phyloP scores from a whole-genome alignment of 805 yeast genomes.

The Kuraishia hungarica region DNA sequence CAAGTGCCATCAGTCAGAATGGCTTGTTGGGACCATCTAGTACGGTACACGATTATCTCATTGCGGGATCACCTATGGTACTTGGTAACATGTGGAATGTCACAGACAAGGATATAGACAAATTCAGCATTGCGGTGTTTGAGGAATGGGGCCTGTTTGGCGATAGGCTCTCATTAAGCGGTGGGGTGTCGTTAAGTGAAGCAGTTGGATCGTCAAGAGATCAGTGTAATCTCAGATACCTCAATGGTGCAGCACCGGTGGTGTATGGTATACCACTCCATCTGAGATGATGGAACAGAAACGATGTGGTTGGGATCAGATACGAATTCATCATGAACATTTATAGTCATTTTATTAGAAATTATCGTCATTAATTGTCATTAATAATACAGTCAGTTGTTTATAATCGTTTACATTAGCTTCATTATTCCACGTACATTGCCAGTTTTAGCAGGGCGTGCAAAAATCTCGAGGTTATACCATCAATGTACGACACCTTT shows the following conservation, averaged over 20 bases:
- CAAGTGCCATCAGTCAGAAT: slow-evolving; percentile 53
- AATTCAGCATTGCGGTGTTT: slow-evolving; percentile 55
- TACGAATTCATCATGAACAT: neutral
- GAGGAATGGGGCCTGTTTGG: slow-evolving; percentile 55
- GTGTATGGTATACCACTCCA: slow-evolving; percentile 77
- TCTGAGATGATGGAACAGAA: slow-evolving; percentile 6
- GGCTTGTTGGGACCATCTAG: slow-evolving; percentile 71
- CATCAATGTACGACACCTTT: neutral
- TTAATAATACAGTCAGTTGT: neutral
- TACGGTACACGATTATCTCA: slow-evolving; percentile 63
- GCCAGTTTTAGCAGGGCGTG: neutral
- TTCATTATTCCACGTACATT: neutral
- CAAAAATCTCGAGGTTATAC: neutral
- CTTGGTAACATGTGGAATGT: slow-evolving; percentile 94
- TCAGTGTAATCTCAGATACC: slow-evolving; percentile 56
- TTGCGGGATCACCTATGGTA: slow-evolving; percentile 77
- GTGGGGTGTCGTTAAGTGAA: slow-evolving; percentile 28
- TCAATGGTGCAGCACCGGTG: slow-evolving; percentile 92
- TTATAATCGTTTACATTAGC: no score
- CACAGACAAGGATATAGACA: slow-evolving; percentile 91
- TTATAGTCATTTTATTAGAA: no score
- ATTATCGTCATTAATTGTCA: neutral
- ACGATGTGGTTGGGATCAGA: no score
- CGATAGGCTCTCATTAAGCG: slow-evolving; percentile 11
- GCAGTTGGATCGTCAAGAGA: slow-evolving; percentile 60